Conservation (phyloP, 352 stramenopile species). For the Phytophthora cactorum region DNA sequence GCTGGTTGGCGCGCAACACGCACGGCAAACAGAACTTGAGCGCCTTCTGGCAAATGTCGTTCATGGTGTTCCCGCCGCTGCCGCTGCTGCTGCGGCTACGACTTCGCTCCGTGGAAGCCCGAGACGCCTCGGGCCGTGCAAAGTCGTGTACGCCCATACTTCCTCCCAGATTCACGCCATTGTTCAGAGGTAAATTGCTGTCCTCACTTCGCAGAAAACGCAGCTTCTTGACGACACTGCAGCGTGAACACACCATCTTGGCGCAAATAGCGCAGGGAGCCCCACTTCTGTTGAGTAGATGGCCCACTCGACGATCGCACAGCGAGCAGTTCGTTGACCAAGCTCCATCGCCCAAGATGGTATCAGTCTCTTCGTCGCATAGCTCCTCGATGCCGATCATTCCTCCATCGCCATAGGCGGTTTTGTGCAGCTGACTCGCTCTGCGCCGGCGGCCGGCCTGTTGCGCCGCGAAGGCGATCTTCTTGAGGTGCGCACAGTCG, state of each 20-base stretch:
- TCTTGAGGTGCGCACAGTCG: slow-evolving; percentile 66
- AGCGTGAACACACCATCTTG: slow-evolving; percentile 53
- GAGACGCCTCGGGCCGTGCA: slow-evolving; percentile 33
- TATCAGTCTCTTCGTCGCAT: slow-evolving; percentile 27
- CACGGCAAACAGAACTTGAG: slow-evolving; percentile 61
- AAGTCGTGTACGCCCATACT: slow-evolving; percentile 37
- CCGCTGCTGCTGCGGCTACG: slow-evolving; percentile 35
- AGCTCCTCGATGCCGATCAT: slow-evolving; percentile 48
- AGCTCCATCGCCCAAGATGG: slow-evolving; percentile 6
- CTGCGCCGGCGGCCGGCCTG: slow-evolving; percentile 42
- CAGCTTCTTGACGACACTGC: slow-evolving; percentile 58
- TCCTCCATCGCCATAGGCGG: slow-evolving; percentile 13
- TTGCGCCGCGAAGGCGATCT: slow-evolving; percentile 58
- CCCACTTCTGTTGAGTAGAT: slow-evolving; percentile 42
- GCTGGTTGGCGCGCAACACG: slow-evolving; percentile 47
- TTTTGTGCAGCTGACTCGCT: slow-evolving; percentile 25
- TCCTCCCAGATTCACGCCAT: slow-evolving; percentile 22
- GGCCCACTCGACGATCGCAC: slow-evolving; percentile 41
- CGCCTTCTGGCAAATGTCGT: slow-evolving; percentile 48
- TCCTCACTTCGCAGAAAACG: slow-evolving; percentile 42
- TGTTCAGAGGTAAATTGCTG: neutral
- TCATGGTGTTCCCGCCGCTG: slow-evolving; percentile 29
- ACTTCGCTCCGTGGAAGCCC: slow-evolving; percentile 33
- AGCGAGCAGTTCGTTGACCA: slow-evolving; percentile 42
- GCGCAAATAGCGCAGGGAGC: slow-evolving; percentile 38